phyloP scores from a whole-genome alignment of 2,329 filamentous ascomycete species.

The Lomentospora prolificans region DNA sequence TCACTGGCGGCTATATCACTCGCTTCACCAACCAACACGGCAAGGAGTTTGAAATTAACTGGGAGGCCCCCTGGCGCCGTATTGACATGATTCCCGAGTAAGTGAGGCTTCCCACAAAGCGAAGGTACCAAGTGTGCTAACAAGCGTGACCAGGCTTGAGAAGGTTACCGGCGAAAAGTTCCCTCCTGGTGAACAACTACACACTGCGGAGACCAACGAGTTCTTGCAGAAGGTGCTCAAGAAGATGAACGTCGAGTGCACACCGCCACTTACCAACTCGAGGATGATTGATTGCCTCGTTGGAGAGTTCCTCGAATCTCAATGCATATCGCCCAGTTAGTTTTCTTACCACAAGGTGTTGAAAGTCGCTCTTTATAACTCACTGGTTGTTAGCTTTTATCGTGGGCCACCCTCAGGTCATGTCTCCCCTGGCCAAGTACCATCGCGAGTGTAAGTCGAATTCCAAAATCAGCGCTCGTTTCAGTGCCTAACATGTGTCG shows the following conservation, averaged over 20 bases:
- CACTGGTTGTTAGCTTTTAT: conserved; percentile 49
- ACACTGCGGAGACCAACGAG: conserved; percentile 79
- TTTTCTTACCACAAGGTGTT: not conserved
- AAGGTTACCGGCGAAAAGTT: conserved; percentile 88
- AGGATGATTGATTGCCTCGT: conserved; percentile 94
- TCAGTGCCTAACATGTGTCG: not conserved
- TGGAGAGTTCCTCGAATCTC: conserved; percentile 91
- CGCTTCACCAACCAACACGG: conserved; percentile 79
- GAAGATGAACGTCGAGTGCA: conserved; percentile 86
- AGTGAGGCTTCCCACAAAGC: conserved; percentile 26
- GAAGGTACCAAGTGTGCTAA: too few relatives aligned
- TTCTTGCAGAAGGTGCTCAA: conserved; percentile 78
- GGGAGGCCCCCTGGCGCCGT: conserved; percentile 86
- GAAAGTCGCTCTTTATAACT: not conserved
- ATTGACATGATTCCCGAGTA: conserved; percentile 72
- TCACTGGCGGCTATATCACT: conserved; percentile 79
- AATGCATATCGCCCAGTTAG: conserved; percentile 71
- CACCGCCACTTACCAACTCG: conserved; percentile 82
- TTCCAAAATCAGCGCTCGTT: not conserved
- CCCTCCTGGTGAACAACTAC: conserved; percentile 77
- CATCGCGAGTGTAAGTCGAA: conserved; percentile 45
- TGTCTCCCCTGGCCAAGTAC: conserved; percentile 80
- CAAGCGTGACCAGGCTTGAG: too few relatives aligned
- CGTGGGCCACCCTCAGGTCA: conserved; percentile 57
- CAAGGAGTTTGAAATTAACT: conserved; percentile 86